Evolutionary conservation across 106 monocot genomes (phyloP).

Genomic region (Posidonia australis): DNA sequence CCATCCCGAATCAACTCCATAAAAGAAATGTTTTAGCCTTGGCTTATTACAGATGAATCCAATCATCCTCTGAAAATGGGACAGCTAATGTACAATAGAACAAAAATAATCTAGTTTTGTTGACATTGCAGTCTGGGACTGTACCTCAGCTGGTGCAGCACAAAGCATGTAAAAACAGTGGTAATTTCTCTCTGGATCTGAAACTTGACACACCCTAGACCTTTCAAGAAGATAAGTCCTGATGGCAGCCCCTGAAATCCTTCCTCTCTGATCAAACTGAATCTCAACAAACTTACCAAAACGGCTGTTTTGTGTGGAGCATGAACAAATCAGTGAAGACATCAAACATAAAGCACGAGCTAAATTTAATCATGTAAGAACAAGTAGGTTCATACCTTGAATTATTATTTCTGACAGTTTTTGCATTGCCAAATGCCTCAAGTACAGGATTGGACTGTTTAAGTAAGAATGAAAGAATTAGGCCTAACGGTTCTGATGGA

Average conservation of each 20-base stretch:
- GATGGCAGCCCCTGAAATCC: constrained; percentile 60
- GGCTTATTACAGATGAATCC: too few species aligned
- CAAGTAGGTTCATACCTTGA: constrained; percentile 64
- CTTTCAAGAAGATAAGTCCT: constrained; percentile 59
- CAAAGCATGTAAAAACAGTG: constrained; percentile 68
- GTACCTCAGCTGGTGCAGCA: constrained; percentile 58
- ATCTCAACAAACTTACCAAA: constrained; percentile 66
- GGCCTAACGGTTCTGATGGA: neutral
- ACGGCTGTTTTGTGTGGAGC: constrained; percentile 25
- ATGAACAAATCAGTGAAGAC: neutral
- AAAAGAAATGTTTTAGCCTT: too few species aligned
- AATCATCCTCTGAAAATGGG: too few species aligned
- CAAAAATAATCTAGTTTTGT: too few species aligned
- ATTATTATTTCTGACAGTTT: constrained; percentile 91
- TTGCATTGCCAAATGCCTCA: constrained; percentile 98
- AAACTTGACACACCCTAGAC: constrained; percentile 62
- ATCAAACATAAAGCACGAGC: neutral
- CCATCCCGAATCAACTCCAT: too few species aligned
- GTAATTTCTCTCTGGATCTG: constrained; percentile 62
- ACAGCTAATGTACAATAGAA: too few species aligned
- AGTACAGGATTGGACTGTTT: constrained; percentile 94
- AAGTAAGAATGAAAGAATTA: neutral
- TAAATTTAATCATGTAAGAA: neutral
- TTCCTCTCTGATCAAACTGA: constrained; percentile 44
- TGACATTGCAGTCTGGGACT: too few species aligned